Conservation (phyloP, 2,329 filamentous ascomycete genomes). For the Fusarium luffae region DNA sequence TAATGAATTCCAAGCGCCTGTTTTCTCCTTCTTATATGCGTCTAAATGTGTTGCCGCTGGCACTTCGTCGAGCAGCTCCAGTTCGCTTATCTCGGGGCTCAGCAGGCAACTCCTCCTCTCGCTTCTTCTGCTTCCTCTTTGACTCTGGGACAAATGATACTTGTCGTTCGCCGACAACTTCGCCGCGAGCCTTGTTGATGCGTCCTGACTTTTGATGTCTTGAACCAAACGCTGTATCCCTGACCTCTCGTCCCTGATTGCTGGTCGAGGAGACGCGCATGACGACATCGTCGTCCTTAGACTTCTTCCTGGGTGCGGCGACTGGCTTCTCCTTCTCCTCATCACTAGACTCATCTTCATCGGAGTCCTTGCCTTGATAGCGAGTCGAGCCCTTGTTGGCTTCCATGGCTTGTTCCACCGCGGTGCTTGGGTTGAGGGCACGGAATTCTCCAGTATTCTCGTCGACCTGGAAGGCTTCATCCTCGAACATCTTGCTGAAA, state of each 20-base stretch:
- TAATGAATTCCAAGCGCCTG: constrained; percentile 42
- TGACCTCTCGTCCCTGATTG: constrained; percentile 65
- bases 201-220: constrained; percentile 64
- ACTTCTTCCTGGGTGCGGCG: constrained; percentile 35
- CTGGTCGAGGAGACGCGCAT: constrained; percentile 79
- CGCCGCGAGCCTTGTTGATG: constrained; percentile 58
- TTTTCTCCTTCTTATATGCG: constrained; percentile 62
- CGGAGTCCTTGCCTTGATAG: constrained; percentile 56
- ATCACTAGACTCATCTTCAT: constrained; percentile 59
- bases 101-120: constrained; percentile 44
- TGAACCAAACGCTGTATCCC: constrained; percentile 67
- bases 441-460: constrained; percentile 89
- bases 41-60: constrained; percentile 80
- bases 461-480: constrained; percentile 92
- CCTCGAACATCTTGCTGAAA: constrained; percentile 90
- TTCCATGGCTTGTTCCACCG: constrained; percentile 52
- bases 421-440: constrained; percentile 87
- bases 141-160: constrained; percentile 78
- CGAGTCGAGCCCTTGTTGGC: constrained; percentile 53
- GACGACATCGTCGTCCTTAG: constrained; percentile 57
- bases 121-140: constrained; percentile 60
- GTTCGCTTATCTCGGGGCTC: constrained; percentile 49
- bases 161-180: constrained; percentile 71
- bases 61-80: constrained; percentile 70
- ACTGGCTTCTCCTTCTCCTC: constrained; percentile 51